Evolutionary conservation across 179 eudicot genomes (phyloP), one percentile per base, ranked within the genome.

Genomic region (Actinidia arguta): DNA sequence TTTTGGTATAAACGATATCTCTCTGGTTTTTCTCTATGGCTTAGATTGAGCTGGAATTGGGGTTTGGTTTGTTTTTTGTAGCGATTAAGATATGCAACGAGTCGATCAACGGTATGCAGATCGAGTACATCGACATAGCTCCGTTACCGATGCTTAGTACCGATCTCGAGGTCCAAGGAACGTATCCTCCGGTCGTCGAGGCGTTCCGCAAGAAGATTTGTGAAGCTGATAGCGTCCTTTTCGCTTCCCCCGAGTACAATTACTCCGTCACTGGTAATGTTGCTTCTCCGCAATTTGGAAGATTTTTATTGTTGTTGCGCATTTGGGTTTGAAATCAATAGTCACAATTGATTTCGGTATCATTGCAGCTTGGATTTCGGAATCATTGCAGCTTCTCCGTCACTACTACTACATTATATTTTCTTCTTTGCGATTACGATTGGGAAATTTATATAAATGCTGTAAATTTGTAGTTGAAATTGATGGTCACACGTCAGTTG

Each of bases 221-320:
- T 2, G 90, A 89, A 59, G 92, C 94, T 70, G 98, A 94, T 78
- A 51, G 90, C 74, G 3, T 89, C 52, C 92, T 95, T 55, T 94
- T 95, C 22, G 98, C 97, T 81, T 92, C 98, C 67, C 98, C 98
- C 0, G 98, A 95, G 92, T 93, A 91, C 84, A 93, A 95, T 81
- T 95, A 83, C 89, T 92, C 97, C 46, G 73, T 95, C 73, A 80
- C 97, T 47, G 88, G 98, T 93, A 75, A 42, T 52, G 17, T 0
- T 93, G 17, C 36, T 24, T 72, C 5, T 48, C 22, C 24, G 0
- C n/a, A 4, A 42, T 13, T 70, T 42, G 12, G 27, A 0, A 16
- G 4, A 39, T 36, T 1, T 39, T 36, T 20, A 68, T 14, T 11
- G 20, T 44, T 42, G 51, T 9, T 10, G 39, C 48, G 58, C 56